phyloP scores from a whole-genome alignment of 768 basidiomycete genomes.

The Suillus lakei region DNA sequence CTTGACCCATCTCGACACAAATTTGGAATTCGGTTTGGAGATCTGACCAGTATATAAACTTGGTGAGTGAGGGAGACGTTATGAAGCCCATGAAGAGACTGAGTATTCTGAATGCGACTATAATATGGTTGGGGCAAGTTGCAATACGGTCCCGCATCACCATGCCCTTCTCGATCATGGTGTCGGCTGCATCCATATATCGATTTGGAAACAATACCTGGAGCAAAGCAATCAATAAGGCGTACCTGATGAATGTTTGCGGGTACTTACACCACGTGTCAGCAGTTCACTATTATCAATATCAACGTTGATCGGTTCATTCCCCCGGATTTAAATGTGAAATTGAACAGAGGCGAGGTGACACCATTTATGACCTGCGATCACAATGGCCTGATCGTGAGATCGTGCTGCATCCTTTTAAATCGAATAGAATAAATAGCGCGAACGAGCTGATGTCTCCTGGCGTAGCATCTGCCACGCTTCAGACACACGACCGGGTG shows the following conservation, averaged over 20 bases:
- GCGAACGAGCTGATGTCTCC: neutral
- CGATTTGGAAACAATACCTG: neutral
- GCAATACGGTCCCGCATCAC: no score
- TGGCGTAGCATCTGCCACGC: neutral
- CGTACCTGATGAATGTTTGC: neutral
- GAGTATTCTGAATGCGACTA: no score
- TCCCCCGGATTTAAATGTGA: slow-evolving; percentile 7
- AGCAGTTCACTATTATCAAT: neutral
- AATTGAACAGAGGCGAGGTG: slow-evolving; percentile 3
- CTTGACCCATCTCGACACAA: no score
- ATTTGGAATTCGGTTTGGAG: no score
- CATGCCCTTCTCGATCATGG: slow-evolving; percentile 15
- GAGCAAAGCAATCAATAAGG: neutral
- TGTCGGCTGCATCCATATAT: neutral
- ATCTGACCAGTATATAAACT: no score
- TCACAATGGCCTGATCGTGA: neutral
- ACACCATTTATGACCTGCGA: slow-evolving; percentile 8
- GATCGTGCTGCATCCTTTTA: neutral
- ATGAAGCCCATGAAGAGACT: no score
- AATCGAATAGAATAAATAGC: neutral
- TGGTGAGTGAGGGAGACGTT: no score
- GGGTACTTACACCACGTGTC: slow-evolving; percentile 5
- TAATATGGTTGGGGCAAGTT: no score
- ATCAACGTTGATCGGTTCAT: slow-evolving; percentile 1
- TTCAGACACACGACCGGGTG: neutral